phyloP scores from a whole-genome alignment of 148 eudicot genomes.

The Rhododendron henanense region DNA sequence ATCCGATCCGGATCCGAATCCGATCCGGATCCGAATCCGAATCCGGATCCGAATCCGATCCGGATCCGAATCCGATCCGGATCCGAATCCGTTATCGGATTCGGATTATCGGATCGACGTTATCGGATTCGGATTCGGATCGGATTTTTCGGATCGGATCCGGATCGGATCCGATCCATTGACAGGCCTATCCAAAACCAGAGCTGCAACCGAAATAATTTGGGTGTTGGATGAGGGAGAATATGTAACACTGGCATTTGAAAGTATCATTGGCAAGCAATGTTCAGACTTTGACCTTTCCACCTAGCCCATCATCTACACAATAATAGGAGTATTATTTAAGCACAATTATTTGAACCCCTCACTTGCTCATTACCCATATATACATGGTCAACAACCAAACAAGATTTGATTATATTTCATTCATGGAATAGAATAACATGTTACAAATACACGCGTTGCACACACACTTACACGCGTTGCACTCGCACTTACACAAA shows the following conservation, averaged over 20 bases:
- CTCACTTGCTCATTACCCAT: neutral
- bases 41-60: too few species aligned
- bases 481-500: neutral
- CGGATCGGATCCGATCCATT: too few species aligned
- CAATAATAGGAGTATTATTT: neutral
- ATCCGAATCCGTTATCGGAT: too few species aligned
- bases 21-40: too few species aligned
- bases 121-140: too few species aligned
- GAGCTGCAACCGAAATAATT: neutral
- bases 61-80: too few species aligned
- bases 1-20: too few species aligned
- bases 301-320: neutral
- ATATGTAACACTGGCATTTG: neutral
- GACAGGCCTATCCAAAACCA: neutral
- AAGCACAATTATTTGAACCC: neutral
- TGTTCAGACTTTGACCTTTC: neutral
- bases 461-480: neutral
- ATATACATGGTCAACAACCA: neutral
- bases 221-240: neutral
- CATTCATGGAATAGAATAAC: neutral
- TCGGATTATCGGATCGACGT: too few species aligned
- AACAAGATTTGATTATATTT: neutral
- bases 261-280: neutral
- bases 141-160: too few species aligned
- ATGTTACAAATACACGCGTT: neutral